These are phyloP conservation scores for Arachnomyces sp. DNA, from an alignment of 2,329 filamentous ascomycete genomes.

Conservation along the genomic window DNA sequence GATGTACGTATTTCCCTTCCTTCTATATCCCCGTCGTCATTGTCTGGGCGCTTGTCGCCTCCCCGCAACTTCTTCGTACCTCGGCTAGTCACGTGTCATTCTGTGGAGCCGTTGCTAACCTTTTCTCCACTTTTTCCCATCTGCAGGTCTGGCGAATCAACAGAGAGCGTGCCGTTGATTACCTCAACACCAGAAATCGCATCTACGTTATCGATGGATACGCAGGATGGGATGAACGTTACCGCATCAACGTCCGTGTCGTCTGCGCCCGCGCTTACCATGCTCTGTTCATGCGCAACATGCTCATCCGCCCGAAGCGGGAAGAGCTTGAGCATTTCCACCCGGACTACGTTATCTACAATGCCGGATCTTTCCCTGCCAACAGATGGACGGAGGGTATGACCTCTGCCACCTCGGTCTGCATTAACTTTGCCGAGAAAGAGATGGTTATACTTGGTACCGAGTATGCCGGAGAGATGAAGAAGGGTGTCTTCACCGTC, in stretches of 20 bases:
- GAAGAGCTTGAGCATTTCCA: constrained; percentile 97
- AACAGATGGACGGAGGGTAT: constrained; percentile 98
- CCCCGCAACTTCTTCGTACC: constrained; percentile 12
- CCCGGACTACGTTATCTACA: constrained; percentile 99
- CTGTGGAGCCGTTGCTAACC: constrained; percentile 20
- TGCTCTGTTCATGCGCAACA: constrained; percentile 99
- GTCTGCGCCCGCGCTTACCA: constrained; percentile 99
- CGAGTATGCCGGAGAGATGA: constrained; percentile 96
- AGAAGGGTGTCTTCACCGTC: constrained; percentile 97
- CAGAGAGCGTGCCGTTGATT: constrained; percentile 96
- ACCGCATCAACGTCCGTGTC: constrained; percentile 93
- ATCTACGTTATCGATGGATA: constrained; percentile 98
- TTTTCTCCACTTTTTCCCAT: constrained; percentile 16
- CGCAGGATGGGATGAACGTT: constrained; percentile 97
- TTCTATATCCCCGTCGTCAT: constrained; percentile 3
- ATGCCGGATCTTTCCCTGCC: constrained; percentile 94
- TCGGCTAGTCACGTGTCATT: constrained; percentile 19
- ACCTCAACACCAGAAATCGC: constrained; percentile 96
- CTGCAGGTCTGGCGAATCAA: constrained; percentile 98
- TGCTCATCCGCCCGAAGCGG: constrained; percentile 88
- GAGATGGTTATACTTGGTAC: constrained; percentile 99
- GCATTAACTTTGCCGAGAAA: constrained; percentile 98
- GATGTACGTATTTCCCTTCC: constrained; percentile 62
- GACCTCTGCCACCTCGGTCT: constrained; percentile 95
- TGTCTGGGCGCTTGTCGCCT: neutral